Evolutionary conservation across 345 rosid genomes (phyloP).

Genomic region (Populus pruinosa): DNA sequence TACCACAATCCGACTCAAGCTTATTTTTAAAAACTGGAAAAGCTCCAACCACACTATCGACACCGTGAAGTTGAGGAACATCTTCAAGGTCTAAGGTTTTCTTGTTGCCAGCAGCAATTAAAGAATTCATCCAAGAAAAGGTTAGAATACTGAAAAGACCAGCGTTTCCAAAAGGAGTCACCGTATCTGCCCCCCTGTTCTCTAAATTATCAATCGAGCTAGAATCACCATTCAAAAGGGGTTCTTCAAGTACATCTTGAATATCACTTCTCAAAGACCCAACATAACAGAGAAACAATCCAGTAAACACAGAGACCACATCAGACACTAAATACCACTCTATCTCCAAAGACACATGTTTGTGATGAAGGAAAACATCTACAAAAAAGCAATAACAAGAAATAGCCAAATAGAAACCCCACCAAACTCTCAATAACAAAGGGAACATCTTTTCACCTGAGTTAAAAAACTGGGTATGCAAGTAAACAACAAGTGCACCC

Average conservation of each 20-base stretch:
- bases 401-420: conserved; percentile 52
- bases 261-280: conserved; percentile 39
- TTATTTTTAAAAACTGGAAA: conserved; percentile 18
- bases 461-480: conserved; percentile 27
- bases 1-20: conserved; percentile 4
- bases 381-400: conserved; percentile 60
- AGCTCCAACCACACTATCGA: conserved; percentile 18
- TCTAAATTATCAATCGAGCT: not conserved
- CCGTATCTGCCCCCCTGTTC: conserved; percentile 21
- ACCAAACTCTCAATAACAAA: conserved; percentile 60
- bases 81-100: conserved; percentile 28
- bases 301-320: conserved; percentile 41
- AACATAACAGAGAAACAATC: conserved; percentile 51
- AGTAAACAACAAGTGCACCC: conserved; percentile 44
- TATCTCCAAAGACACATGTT: conserved; percentile 21
- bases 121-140: conserved; percentile 21
- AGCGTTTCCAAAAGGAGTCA: conserved; percentile 23
- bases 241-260: conserved; percentile 39
- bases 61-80: conserved; percentile 22
- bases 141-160: conserved; percentile 25
- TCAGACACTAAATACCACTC: conserved; percentile 40
- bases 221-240: conserved; percentile 30
- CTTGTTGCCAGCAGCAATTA: conserved; percentile 23
- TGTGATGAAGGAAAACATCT: conserved; percentile 40
- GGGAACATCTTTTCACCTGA: conserved; percentile 40